A percentile compares a stretch with the other conserved stretches of the same genome.
phyloP scores from a whole-genome alignment of 345 rosid genomes.

The Turritis glabra region DNA sequence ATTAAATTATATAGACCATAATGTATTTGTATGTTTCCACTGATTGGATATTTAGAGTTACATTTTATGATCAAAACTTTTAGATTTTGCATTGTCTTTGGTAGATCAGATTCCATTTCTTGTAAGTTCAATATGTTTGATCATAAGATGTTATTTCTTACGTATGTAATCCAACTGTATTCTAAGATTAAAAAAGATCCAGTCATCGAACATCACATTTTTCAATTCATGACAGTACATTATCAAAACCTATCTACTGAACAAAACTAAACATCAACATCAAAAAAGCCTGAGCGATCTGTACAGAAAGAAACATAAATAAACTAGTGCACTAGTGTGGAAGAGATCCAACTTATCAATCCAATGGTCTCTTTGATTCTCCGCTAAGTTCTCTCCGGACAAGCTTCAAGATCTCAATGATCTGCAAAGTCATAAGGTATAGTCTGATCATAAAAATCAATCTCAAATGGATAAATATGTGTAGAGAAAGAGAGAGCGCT shows the following conservation, averaged over 20 bases:
- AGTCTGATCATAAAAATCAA: constrained; percentile 6
- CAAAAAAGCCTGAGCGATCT: constrained; percentile 15
- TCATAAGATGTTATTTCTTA: not conserved
- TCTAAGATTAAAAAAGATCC: not conserved
- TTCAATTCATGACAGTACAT: constrained; percentile 8
- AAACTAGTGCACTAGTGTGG: constrained; percentile 27
- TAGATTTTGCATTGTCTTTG: not conserved
- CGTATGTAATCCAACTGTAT: not conserved
- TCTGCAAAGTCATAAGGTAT: constrained; percentile 46
- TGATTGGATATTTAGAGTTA: too few species aligned
- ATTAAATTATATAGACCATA: too few species aligned
- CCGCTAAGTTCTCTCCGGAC: constrained; percentile 81
- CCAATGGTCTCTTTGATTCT: constrained; percentile 45
- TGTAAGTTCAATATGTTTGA: not conserved
- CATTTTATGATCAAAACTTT: too few species aligned
- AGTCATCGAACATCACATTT: not conserved
- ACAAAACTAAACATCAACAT: constrained; percentile 32
- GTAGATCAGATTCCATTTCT: not conserved
- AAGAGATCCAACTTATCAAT: constrained; percentile 29
- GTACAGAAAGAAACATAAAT: constrained; percentile 24
- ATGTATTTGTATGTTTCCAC: too few species aligned
- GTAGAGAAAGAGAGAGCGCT: constrained; percentile 27
- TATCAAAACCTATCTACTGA: constrained; percentile 19
- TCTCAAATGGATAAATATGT: not conserved
- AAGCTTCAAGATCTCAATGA: constrained; percentile 79